Evolutionary conservation across 371 early-diverging fungal species (phyloP).

Genomic region (Syncephalis fuscata): DNA sequence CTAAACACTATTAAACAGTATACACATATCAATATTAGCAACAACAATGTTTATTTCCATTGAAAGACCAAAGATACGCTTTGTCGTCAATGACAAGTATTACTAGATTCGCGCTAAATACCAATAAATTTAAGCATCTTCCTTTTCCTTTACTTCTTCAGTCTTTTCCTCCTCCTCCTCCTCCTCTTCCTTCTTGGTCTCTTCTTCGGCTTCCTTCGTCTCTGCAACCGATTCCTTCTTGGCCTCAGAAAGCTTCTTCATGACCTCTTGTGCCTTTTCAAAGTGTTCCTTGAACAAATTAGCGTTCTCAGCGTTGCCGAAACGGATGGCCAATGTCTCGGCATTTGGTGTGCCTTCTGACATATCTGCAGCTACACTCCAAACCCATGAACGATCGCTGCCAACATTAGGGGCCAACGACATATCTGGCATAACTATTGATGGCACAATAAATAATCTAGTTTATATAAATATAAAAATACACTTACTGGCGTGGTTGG

Average conservation of each 20-base stretch:
- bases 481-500: conserved; percentile 74
- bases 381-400: conserved; percentile 96
- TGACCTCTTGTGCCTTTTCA: conserved; percentile 40
- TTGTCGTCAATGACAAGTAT: too few relatives aligned
- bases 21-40: too few relatives aligned
- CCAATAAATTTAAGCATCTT: too few relatives aligned
- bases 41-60: too few relatives aligned
- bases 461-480: neutral
- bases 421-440: conserved; percentile 74
- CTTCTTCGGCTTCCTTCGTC: conserved; percentile 5
- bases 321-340: conserved; percentile 89
- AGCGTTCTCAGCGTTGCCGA: conserved; percentile 84
- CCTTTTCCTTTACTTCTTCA: neutral
- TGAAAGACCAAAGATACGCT: too few relatives aligned
- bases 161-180: conserved; percentile 5
- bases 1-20: too few relatives aligned
- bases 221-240: neutral
- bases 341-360: conserved; percentile 72
- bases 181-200: conserved; percentile 9
- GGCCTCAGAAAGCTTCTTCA: conserved; percentile 11
- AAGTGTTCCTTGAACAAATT: conserved; percentile 45
- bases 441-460: conserved; percentile 1
- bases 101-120: too few relatives aligned
- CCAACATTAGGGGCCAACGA: conserved; percentile 81
- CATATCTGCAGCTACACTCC: conserved; percentile 73